Conservation (phyloP, 345 rosid genomes). For the Arabidopsis arenosa region DNA sequence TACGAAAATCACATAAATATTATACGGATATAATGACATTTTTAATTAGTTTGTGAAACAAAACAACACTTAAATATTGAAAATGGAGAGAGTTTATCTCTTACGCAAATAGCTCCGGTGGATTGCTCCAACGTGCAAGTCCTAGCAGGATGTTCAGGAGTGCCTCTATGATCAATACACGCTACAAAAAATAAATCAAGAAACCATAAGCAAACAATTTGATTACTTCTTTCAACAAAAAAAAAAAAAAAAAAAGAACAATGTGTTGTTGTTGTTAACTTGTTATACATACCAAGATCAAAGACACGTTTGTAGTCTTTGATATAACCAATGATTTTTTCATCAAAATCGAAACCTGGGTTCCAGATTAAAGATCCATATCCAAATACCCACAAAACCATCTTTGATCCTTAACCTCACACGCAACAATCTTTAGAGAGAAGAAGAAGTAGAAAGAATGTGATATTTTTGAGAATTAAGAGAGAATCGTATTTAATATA, state of each 20-base stretch:
- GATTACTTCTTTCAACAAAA: neutral
- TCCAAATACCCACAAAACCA: slow-evolving; percentile 98
- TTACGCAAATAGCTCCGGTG: slow-evolving; percentile 75
- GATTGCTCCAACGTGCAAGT: slow-evolving; percentile 80
- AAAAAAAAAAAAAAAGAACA: neutral
- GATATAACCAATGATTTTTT: slow-evolving; percentile 72
- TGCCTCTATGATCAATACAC: slow-evolving; percentile 96
- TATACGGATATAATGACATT: no score
- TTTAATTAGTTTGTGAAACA: no score
- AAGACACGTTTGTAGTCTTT: slow-evolving; percentile 88
- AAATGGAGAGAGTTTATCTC: neutral
- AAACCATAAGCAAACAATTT: neutral
- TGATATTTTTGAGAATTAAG: neutral
- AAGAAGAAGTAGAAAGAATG: neutral
- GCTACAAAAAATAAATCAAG: slow-evolving; percentile 46
- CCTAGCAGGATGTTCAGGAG: slow-evolving; percentile 87
- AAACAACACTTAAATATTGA: no score
- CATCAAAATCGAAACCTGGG: slow-evolving; percentile 93
- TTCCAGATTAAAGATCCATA: slow-evolving; percentile 97
- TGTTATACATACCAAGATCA: slow-evolving; percentile 70
- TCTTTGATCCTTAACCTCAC: slow-evolving; percentile 28
- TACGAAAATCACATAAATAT: no score
- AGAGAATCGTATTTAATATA: slow-evolving; percentile 28
- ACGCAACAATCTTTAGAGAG: slow-evolving; percentile 2
- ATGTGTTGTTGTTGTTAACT: neutral